A percentile compares a stretch with the other conserved stretches of the same genome.
These are phyloP conservation scores for Zymoseptoria passerinii DNA, from an alignment of 2,329 filamentous ascomycete species.

Conservation along the genomic window DNA sequence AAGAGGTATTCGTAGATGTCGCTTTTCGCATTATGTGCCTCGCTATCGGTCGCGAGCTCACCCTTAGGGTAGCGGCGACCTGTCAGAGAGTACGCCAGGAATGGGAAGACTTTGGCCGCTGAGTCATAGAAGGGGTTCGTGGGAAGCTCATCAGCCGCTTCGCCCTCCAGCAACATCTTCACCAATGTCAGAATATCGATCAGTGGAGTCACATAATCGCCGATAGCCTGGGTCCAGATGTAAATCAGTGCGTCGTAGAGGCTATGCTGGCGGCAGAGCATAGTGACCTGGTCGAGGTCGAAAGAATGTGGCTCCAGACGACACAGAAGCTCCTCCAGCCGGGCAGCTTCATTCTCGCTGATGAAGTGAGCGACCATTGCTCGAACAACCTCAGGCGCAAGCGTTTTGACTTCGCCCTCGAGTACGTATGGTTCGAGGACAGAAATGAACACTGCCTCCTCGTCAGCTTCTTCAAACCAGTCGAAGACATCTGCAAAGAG, in stretches of 20 bases:
- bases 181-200: slow-evolving; percentile 67
- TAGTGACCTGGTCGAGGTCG: slow-evolving; percentile 87
- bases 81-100: slow-evolving; percentile 84
- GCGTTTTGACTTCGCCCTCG: slow-evolving; percentile 61
- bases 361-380: slow-evolving; percentile 76
- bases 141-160: slow-evolving; percentile 48
- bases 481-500: slow-evolving; percentile 87
- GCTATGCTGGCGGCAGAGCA: slow-evolving; percentile 80
- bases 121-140: slow-evolving; percentile 49
- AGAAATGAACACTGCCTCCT: slow-evolving; percentile 72
- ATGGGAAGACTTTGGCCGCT: slow-evolving; percentile 87
- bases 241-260: slow-evolving; percentile 94
- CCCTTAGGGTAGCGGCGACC: slow-evolving; percentile 88
- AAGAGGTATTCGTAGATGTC: slow-evolving; percentile 92
- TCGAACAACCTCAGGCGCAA: slow-evolving; percentile 81
- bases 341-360: slow-evolving; percentile 61
- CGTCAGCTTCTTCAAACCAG: slow-evolving; percentile 71
- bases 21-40: slow-evolving; percentile 68
- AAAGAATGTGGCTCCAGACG: slow-evolving; percentile 83
- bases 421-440: slow-evolving; percentile 82
- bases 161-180: slow-evolving; percentile 45
- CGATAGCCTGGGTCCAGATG: slow-evolving; percentile 86
- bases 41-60: slow-evolving; percentile 60
- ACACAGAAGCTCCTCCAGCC: slow-evolving; percentile 89
- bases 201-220: slow-evolving; percentile 84